Base-by-base conservation (phyloP, 495 filamentous ascomycete species). In the Terfezia boudieri region DNA sequence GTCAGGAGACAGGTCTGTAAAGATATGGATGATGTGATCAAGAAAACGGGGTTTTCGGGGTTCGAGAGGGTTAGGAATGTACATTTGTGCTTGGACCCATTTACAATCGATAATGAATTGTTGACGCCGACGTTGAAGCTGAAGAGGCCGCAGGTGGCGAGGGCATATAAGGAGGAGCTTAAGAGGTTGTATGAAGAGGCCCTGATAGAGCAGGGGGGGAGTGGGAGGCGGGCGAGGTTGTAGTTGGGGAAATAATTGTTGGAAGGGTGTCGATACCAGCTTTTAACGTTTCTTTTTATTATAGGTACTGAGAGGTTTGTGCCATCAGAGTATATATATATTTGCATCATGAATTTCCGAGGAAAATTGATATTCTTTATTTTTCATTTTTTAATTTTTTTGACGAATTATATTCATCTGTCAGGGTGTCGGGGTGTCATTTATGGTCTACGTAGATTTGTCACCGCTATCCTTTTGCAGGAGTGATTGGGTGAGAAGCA, bases 91-190 rank as follows among this genome's bases (percentile, higher is more conserved):
- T 54, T 94, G 17, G 90, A 98, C 53, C 90, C 90, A 7, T 96
- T 98, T 64, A 83, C 79, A 9, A 79, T 96, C 58, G 90, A 95
- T 59, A 96, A 98, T 64, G 82, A 92, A 70, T 72, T 96, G 26
- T 66, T 98, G 67, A 98, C 90, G 14, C 90, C 90, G 12, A 98
- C 90, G 88, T 70, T 98, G 51, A 98, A 98, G 70, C 74, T 95
- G 62, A 98, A 98, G 76, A 79, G 90, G 20, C 85, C 88, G 46
- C 86, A 86, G 55, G 75, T 81, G n/a, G 82, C 76, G 37, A 87
- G 82, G 71, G 74, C 72, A 53, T 98, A 81, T 69, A 79, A 81
- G 50, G 62, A 66, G 17, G 72, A 86, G 52, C 71, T 96, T 20
- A 85, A 93, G 60, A 71, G 78, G 58, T 74, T 94, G 66, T 96